These are phyloP conservation scores for Hamiltosporidium tvaerminnensis DNA, from an alignment of 371 early-diverging fungal species.

Conservation along the genomic window DNA sequence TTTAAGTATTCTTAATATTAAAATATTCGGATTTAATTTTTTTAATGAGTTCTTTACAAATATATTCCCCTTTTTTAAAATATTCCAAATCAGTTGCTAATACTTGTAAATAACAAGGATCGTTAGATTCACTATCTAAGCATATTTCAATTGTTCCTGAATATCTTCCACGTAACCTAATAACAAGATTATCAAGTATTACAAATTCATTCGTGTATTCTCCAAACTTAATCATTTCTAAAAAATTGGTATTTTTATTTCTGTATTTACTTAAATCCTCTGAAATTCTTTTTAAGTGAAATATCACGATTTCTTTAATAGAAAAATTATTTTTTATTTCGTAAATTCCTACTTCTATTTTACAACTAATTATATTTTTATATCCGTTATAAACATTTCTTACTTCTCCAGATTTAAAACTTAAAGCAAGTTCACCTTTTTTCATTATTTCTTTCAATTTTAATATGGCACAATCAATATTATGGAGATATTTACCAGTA, in stretches of 20 bases:
- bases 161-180: slow-evolving; percentile 1
- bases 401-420: background rate
- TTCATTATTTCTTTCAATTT: background rate
- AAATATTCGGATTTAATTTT: too few species aligned
- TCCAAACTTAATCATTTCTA: background rate
- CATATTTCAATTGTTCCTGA: slow-evolving; percentile 9
- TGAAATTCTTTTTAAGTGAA: too few species aligned
- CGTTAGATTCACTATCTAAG: slow-evolving; percentile 5
- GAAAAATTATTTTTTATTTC: slow-evolving; percentile 1
- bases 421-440: background rate
- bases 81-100: too few species aligned
- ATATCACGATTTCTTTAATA: background rate
- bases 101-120: slow-evolving; percentile 9
- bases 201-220: too few species aligned
- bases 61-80: too few species aligned
- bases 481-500: slow-evolving; percentile 1
- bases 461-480: background rate
- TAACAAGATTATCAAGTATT: too few species aligned
- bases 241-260: too few species aligned
- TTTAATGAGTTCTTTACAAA: too few species aligned
- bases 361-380: background rate
- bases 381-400: slow-evolving; percentile 1
- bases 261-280: too few species aligned
- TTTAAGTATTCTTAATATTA: too few species aligned
- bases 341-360: background rate